These are phyloP conservation scores for Plasmodium gonderi DNA, from an alignment of 169 alveolate genomes.

Conservation along the genomic window DNA sequence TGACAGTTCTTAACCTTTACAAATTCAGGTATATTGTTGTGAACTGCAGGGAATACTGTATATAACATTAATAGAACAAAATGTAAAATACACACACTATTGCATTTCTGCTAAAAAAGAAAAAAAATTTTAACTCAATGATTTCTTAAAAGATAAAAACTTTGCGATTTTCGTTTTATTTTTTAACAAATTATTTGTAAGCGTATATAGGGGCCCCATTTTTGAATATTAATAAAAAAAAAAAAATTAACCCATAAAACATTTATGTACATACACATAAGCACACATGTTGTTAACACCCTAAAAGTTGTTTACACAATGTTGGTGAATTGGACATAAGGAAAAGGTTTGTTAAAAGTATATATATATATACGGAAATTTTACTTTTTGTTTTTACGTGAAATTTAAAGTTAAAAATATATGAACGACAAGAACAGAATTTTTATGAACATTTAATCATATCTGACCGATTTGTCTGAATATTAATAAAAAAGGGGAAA, in stretches of 20 bases:
- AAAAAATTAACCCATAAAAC: neutral
- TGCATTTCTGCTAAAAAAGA: neutral
- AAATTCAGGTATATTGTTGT: neutral
- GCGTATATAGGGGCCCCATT: neutral
- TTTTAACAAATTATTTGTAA: neutral
- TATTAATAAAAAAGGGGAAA: neutral
- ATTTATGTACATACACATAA: constrained; percentile 5
- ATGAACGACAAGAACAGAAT: constrained; percentile 35
- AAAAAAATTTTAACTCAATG: constrained; percentile 6
- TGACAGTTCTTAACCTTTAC: neutral
- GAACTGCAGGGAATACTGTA: neutral
- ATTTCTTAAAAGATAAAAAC: constrained; percentile 1
- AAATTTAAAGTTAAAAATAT: neutral
- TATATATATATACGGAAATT: constrained; percentile 8
- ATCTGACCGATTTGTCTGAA: constrained; percentile 59
- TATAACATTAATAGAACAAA: constrained; percentile 18
- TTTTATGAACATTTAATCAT: constrained; percentile 12
- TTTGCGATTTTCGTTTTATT: constrained; percentile 11
- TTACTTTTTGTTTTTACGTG: constrained; percentile 8
- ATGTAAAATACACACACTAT: constrained; percentile 13
- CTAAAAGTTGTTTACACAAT: neutral
- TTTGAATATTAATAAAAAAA: neutral
- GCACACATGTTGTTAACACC: neutral
- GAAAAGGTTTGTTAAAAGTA: constrained; percentile 14
- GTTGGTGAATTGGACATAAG: neutral